phyloP scores from a whole-genome alignment of 805 yeast genomes.

The Metschnikowia vanudenii region DNA sequence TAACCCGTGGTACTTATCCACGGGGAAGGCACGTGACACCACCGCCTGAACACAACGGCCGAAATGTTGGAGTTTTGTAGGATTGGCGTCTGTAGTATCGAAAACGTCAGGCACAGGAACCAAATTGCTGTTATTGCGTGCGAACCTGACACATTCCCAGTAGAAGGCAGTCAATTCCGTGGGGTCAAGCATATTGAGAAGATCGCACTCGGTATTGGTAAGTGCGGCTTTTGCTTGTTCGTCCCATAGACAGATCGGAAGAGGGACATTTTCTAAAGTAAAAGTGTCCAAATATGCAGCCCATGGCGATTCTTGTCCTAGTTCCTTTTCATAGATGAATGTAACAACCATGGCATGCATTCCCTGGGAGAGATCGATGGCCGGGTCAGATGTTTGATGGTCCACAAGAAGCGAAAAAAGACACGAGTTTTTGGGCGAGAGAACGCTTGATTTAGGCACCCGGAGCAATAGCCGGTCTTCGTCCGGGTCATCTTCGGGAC shows the following conservation, averaged over 20 bases:
- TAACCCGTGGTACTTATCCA: slow-evolving; percentile 71
- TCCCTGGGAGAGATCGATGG: slow-evolving; percentile 46
- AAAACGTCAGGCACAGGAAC: slow-evolving; percentile 41
- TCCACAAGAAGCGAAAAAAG: slow-evolving; percentile 70
- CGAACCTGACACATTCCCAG: slow-evolving; percentile 43
- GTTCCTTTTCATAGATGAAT: slow-evolving; percentile 65
- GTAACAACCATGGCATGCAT: slow-evolving; percentile 66
- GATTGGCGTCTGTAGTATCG: slow-evolving; percentile 5
- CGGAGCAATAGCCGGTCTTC: slow-evolving; percentile 45
- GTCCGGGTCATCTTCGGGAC: slow-evolving; percentile 25
- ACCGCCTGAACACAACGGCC: slow-evolving; percentile 59
- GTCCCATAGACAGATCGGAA: slow-evolving; percentile 69
- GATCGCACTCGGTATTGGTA: slow-evolving; percentile 59
- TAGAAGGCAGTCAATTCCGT: slow-evolving; percentile 42
- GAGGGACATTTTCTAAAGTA: slow-evolving; percentile 32
- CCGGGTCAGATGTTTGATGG: slow-evolving; percentile 24
- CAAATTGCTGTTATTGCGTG: slow-evolving; percentile 26
- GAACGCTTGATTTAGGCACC: slow-evolving; percentile 58
- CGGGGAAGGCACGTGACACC: slow-evolving; percentile 76
- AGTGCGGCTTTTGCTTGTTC: slow-evolving; percentile 46
- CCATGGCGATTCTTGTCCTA: slow-evolving; percentile 79
- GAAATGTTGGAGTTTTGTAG: slow-evolving; percentile 42
- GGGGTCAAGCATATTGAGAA: slow-evolving; percentile 56
- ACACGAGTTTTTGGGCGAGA: slow-evolving; percentile 57
- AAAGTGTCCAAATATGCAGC: slow-evolving; percentile 57